Base-by-base conservation (phyloP, 2,329 filamentous ascomycete species). In the Microdochium bolleyi region DNA sequence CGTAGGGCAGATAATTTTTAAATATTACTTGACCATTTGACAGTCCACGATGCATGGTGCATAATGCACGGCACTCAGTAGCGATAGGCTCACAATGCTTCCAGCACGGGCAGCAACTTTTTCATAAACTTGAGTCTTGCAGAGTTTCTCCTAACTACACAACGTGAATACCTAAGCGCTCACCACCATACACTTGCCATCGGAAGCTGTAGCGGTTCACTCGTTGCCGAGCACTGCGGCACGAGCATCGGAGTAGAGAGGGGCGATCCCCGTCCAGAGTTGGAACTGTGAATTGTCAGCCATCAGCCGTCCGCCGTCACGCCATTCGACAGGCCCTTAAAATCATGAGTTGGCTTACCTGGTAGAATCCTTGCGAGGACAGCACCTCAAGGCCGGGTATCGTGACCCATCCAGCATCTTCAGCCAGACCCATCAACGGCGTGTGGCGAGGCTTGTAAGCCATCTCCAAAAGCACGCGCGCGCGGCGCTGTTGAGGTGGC, bases 401-500 rank as follows among this genome's bases (percentile, higher is more conserved):
- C 2, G 87, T 90, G 53, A 73, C 79, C 94, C 94, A 99, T 2
- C 86, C 85, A 13, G 81, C 80, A 59, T 87, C 80, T 61, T 84
- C 78, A 2, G 92, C 92, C 65, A 96, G 73, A 65, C 88, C 80
- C 84, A 97, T 96, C 59, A 96, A 70, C 8, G 86, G 82, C 3
- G 94, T 99, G 51, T 88, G 79, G 0, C 80, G 76, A 21, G 94
- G 94, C 70, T 92, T 95, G 70, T 99, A 99, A 2, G 94, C 92
- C 92, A 99, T 96, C 69, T 99, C 94, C 3, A 97, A 72, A 55
- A 97, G 71, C 13, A 94, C 80, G 21, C 80, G 79, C 24, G 70
- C 70, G 5, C 69, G 69, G 51, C 24, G 53, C 53, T 57, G 63
- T 65, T 61, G 52, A 62, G 55, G 62, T 67, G 57, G 60, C 66